A percentile compares a stretch with the other conserved stretches of the same genome.
These are phyloP conservation scores for Krasilnikovozyma curviuscula DNA, from an alignment of 768 basidiomycete genomes.

Conservation along the genomic window DNA sequence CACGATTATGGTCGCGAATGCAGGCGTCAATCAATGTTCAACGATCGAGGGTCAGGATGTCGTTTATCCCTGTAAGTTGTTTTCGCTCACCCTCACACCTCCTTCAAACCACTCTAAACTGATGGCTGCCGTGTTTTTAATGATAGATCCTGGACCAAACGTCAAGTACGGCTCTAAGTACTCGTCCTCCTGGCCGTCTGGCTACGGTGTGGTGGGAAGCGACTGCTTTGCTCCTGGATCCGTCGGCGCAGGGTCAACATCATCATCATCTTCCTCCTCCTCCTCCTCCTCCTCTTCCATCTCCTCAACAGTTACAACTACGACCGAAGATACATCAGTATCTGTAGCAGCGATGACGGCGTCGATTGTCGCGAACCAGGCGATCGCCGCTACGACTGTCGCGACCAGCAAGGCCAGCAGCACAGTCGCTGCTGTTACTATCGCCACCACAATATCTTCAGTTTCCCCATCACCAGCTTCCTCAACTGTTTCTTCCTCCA, in stretches of 20 bases:
- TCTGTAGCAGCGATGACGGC: background rate
- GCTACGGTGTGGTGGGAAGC: conserved; percentile 8
- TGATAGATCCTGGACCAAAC: conserved; percentile 1
- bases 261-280: background rate
- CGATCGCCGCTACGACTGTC: background rate
- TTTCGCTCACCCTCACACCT: too few relatives aligned
- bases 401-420: background rate
- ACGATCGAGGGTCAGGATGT: conserved; percentile 8
- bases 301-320: background rate
- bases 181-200: background rate
- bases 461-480: background rate
- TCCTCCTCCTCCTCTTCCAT: background rate
- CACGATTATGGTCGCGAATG: conserved; percentile 11
- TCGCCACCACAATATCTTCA: background rate
- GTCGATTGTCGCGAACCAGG: too few relatives aligned
- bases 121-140: too few relatives aligned
- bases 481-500: background rate
- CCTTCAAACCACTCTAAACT: too few relatives aligned
- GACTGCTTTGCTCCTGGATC: conserved; percentile 7
- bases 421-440: background rate
- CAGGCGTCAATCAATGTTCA: conserved; percentile 8
- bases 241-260: conserved; percentile 3
- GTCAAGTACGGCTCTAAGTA: conserved; percentile 10
- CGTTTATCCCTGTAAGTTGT: conserved; percentile 7
- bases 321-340: background rate